Base-by-base conservation (phyloP, 148 eudicot species). In the Amaranthus cruentus region DNA sequence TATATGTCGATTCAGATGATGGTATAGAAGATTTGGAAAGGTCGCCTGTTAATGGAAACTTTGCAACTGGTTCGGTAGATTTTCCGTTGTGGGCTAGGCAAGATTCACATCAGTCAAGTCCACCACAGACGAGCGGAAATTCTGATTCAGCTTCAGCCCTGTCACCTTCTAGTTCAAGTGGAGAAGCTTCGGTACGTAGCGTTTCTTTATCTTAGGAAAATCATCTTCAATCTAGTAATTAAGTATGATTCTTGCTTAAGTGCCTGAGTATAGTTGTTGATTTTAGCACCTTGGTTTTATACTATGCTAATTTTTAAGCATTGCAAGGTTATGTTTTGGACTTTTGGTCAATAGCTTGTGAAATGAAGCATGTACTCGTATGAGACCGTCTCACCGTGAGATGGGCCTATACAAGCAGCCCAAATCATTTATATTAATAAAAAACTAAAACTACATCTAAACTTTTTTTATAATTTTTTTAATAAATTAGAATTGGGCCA, bases 91-190 rank as follows among this genome's bases (percentile, higher is more conserved):
- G 88, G 89, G 63, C 76, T 69, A 83, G 73, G 11, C 89, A 83
- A 58, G 88, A 80, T 73, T 75, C 85, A 62, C 86, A 84, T 47
- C 86, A 83, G 76, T 87, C 91, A 63, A 90, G 94, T 77, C 91
- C 93, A 43, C 88, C 90, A 64, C 94, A 88, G 77, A 86, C 80
- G 51, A 92, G 92, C 71, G 86, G 88, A 65, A 92, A 82, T 81
- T 90, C 98, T 69, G 96, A 87, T 66, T 87, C 94, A 10, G 84
- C 83, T 5, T 81, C 92, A 52, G 84, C 87, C 44, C 91, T 68
- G 63, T 93, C 96, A 56, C 94, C 90, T 72, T 90, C 98, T 79
- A 89, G 92, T 78, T 93, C 92, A 63, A 90, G 89, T 65, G 94
- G 94, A 67, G 98, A 90, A 72, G 85, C 84, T 77, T 94, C 86